These are phyloP conservation scores for Penicillium sp. DNA, from an alignment of 2,329 filamentous ascomycete species.

Conservation along the genomic window DNA sequence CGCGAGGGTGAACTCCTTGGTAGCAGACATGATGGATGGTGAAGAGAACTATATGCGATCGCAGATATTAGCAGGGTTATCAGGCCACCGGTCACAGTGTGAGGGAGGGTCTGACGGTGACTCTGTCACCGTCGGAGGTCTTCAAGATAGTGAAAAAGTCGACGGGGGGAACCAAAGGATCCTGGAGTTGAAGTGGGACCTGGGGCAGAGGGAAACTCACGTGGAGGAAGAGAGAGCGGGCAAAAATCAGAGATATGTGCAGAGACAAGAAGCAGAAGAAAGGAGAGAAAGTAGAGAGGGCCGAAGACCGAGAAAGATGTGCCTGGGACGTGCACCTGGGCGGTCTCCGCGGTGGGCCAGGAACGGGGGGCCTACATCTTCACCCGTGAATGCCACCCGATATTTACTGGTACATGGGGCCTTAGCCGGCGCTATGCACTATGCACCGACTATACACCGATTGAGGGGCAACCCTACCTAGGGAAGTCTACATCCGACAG, in stretches of 20 bases:
- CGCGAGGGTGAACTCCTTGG: slow-evolving; percentile 68
- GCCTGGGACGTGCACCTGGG: not conserved
- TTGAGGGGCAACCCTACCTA: not conserved
- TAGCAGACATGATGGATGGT: slow-evolving; percentile 50
- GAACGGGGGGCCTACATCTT: too few relatives aligned
- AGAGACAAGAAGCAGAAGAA: not conserved
- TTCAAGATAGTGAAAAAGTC: not conserved
- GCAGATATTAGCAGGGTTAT: not conserved
- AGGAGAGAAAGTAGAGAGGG: not conserved
- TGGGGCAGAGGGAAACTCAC: not conserved
- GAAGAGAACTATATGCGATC: not conserved
- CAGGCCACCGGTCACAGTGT: not conserved
- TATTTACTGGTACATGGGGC: not conserved
- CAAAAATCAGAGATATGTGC: not conserved
- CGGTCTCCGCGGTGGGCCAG: not conserved
- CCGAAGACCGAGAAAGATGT: not conserved
- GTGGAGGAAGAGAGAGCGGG: not conserved
- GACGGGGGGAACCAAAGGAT: not conserved
- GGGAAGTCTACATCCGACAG: not conserved
- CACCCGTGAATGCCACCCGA: not conserved
- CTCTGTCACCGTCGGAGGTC: not conserved
- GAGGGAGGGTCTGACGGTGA: not conserved
- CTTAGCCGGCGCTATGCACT: not conserved
- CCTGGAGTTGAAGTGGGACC: not conserved
- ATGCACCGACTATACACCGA: not conserved